A percentile compares a stretch with the other conserved stretches of the same genome.
These are phyloP conservation scores for Plantago coronopus DNA, from an alignment of 305 asterid genomes.

Conservation along the genomic window DNA sequence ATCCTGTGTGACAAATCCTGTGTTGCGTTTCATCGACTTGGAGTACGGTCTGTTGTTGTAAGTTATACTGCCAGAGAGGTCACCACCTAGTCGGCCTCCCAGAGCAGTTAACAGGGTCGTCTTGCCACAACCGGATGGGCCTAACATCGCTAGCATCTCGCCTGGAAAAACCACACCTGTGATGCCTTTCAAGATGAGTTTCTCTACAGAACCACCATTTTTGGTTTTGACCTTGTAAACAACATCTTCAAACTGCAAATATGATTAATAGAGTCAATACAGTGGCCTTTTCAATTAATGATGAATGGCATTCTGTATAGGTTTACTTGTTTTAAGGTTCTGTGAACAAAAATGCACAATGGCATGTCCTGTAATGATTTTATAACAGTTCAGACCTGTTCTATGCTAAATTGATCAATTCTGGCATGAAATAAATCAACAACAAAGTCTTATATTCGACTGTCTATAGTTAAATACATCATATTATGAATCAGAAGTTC, in stretches of 20 bases:
- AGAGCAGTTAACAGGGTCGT: slow-evolving; percentile 76
- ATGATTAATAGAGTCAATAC: no score
- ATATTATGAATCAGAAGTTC: no score
- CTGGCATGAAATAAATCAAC: not conserved
- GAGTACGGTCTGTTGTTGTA: slow-evolving; percentile 63
- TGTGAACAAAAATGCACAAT: not conserved
- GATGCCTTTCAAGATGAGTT: slow-evolving; percentile 54
- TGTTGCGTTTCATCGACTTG: slow-evolving; percentile 57
- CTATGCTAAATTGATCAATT: not conserved
- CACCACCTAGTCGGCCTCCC: slow-evolving; percentile 62
- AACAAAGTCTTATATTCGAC: no score
- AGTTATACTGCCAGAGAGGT: slow-evolving; percentile 42
- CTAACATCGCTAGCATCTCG: slow-evolving; percentile 83
- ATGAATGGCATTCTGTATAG: no score
- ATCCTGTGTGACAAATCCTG: slow-evolving; percentile 49
- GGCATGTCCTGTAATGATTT: not conserved
- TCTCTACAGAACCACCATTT: slow-evolving; percentile 36
- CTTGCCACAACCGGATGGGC: slow-evolving; percentile 92
- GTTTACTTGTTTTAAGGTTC: not conserved
- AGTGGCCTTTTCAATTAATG: no score
- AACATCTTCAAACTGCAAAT: slow-evolving; percentile 43
- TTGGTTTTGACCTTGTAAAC: slow-evolving; percentile 32
- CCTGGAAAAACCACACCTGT: slow-evolving; percentile 61
- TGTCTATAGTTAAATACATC: no score
- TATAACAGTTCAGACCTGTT: not conserved